phyloP scores from a whole-genome alignment of 805 yeast genomes.

The Clavispora carvajalis region DNA sequence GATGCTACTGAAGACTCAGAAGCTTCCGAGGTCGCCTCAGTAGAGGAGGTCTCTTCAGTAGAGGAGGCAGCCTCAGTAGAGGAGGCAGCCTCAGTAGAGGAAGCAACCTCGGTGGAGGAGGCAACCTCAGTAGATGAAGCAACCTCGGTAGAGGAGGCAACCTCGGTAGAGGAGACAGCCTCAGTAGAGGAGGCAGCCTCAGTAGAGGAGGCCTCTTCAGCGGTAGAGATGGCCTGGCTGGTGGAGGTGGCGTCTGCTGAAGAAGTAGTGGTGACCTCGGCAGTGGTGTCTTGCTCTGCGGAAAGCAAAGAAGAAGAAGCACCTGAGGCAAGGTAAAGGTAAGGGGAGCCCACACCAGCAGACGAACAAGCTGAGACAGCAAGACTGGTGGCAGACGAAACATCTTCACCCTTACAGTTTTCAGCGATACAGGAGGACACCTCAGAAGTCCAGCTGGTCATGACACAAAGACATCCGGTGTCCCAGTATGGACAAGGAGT shows the following conservation, averaged over 20 bases:
- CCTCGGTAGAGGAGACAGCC: constrained; percentile 2
- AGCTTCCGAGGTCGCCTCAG: constrained; percentile 4
- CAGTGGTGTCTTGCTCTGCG: constrained; percentile 19
- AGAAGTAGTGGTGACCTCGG: constrained; percentile 4
- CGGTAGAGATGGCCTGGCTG: too few species aligned
- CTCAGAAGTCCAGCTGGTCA: constrained; percentile 27
- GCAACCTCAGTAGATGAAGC: not conserved
- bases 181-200: constrained; percentile 5
- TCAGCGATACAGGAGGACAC: constrained; percentile 31
- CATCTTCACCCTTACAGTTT: constrained; percentile 25
- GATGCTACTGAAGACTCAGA: constrained; percentile 3
- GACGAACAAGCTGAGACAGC: constrained; percentile 30
- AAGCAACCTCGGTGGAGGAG: constrained; percentile 4
- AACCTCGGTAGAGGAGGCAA: constrained; percentile 1
- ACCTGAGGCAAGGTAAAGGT: constrained; percentile 25
- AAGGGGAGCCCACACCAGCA: constrained; percentile 33
- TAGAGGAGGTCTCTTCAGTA: constrained; percentile 2
- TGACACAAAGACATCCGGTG: constrained; percentile 42
- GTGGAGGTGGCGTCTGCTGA: constrained; percentile 1
- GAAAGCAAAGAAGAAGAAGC: constrained; percentile 19
- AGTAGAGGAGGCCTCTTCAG: constrained; percentile 4
- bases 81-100: constrained; percentile 4
- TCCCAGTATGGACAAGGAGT: constrained; percentile 45
- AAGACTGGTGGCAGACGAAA: constrained; percentile 22
- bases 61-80: constrained; percentile 5